Percentiles rank a stretch among this genome's conserved stretches.
phyloP scores from a whole-genome alignment of 2,329 filamentous ascomycete species.

The Tetracladium maxilliforme region DNA sequence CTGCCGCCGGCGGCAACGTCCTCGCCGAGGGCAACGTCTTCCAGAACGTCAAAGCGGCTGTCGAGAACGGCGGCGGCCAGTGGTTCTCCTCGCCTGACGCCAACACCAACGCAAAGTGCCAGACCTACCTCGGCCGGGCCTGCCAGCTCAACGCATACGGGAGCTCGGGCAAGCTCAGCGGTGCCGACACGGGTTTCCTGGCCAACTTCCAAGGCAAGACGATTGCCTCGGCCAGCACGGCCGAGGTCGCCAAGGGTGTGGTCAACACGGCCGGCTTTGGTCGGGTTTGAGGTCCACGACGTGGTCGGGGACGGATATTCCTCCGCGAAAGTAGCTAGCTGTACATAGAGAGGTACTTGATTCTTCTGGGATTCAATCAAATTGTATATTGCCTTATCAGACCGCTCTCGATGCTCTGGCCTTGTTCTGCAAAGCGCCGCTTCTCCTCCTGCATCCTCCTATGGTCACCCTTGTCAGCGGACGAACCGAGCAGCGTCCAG shows the following conservation, averaged over 20 bases:
- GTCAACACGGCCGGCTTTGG: conserved; percentile 15
- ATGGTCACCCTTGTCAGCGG: too few species aligned
- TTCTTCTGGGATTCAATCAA: too few species aligned
- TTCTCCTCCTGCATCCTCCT: too few species aligned
- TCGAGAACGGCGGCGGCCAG: conserved; percentile 13
- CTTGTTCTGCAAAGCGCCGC: too few species aligned
- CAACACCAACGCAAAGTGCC: conserved; percentile 5
- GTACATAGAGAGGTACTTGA: too few species aligned
- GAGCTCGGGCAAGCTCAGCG: conserved; percentile 14
- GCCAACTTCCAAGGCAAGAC: conserved; percentile 15
- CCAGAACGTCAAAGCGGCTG: conserved; percentile 30
- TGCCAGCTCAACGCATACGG: conserved; percentile 13
- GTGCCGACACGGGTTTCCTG: conserved; percentile 12
- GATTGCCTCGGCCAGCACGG: conserved; percentile 11
- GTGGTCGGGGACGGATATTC: background rate
- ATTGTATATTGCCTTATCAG: too few species aligned
- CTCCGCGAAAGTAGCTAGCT: too few species aligned
- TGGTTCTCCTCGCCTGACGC: conserved; percentile 9
- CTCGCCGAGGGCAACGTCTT: conserved; percentile 44
- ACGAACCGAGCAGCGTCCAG: too few species aligned
- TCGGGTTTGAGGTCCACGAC: conserved; percentile 4
- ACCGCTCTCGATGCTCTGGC: too few species aligned
- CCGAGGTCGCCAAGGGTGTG: conserved; percentile 13
- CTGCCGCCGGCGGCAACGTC: conserved; percentile 24
- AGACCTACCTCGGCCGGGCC: conserved; percentile 11